phyloP scores from a whole-genome alignment of 73 alveolate species.

The Symbiodinium natans region DNA sequence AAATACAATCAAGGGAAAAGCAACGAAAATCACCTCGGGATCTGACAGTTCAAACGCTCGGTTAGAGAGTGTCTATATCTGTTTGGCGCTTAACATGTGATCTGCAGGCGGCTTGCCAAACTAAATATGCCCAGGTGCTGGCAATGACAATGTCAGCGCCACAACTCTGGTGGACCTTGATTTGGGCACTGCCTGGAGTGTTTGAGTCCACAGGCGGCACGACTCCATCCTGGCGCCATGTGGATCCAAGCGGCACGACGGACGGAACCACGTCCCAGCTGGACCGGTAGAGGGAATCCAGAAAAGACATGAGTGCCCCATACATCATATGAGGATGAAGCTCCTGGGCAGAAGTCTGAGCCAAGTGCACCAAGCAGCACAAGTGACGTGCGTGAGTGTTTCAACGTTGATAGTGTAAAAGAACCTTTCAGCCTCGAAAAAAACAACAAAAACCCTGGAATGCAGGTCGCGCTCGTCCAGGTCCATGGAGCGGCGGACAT shows the following conservation, averaged over 20 bases:
- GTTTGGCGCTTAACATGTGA: no score
- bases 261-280: slow-evolving; percentile 59
- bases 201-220: neutral
- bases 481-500: neutral
- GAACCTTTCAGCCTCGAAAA: no score
- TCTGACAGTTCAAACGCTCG: no score
- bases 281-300: slow-evolving; percentile 37
- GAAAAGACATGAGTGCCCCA: slow-evolving; percentile 62
- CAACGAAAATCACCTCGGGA: slow-evolving; percentile 1
- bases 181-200: neutral
- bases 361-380: neutral
- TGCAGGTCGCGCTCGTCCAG: neutral
- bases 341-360: slow-evolving; percentile 21
- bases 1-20: slow-evolving; percentile 47
- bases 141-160: neutral
- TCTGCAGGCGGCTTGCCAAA: no score
- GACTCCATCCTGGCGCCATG: no score
- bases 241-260: slow-evolving; percentile 30
- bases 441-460: neutral
- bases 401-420: no score
- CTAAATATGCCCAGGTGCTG: neutral
- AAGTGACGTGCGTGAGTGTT: no score
- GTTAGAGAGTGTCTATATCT: neutral
- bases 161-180: neutral
- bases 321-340: slow-evolving; percentile 89